Conservation (phyloP, 2,329 filamentous ascomycete genomes). For the Dactylellina drechsleri region DNA sequence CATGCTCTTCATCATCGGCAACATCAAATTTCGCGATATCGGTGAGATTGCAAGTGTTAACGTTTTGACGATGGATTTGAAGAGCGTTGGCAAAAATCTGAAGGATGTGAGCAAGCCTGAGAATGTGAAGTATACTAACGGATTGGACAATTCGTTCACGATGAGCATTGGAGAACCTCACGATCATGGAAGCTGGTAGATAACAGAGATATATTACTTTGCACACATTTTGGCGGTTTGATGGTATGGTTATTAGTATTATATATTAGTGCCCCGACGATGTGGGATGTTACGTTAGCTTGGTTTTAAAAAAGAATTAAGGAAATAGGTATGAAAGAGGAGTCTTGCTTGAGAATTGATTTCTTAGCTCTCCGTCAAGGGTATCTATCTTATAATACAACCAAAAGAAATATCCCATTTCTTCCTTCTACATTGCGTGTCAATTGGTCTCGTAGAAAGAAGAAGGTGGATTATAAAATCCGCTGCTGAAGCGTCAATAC, state of each 20-base stretch:
- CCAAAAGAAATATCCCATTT: too few relatives aligned
- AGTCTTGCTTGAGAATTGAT: not conserved
- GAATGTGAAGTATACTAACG: slow-evolving; percentile 30
- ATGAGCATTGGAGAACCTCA: slow-evolving; percentile 14
- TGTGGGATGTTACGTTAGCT: too few relatives aligned
- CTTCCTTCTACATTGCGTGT: too few relatives aligned
- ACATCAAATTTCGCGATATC: slow-evolving; percentile 18
- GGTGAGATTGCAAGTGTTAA: slow-evolving; percentile 35
- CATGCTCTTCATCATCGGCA: slow-evolving; percentile 42
- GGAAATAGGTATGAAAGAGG: not conserved
- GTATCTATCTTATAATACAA: too few relatives aligned
- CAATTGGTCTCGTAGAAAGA: too few relatives aligned
- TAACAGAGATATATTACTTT: not conserved
- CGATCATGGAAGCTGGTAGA: slow-evolving; percentile 38
- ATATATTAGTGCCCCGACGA: too few relatives aligned
- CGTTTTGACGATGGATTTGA: slow-evolving; percentile 27
- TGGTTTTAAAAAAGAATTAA: too few relatives aligned
- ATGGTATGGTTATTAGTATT: too few relatives aligned
- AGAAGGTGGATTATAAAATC: too few relatives aligned
- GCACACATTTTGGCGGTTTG: not conserved
- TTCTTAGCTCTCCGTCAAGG: too few relatives aligned
- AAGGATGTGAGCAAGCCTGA: slow-evolving; percentile 34
- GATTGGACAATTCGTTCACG: slow-evolving; percentile 17
- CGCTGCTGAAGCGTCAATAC: too few relatives aligned
- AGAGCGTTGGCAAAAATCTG: slow-evolving; percentile 32